Percentiles rank a stretch among this genome's conserved stretches.
phyloP scores from a whole-genome alignment of 257 asterid genomes.

The Gentiana straminea region DNA sequence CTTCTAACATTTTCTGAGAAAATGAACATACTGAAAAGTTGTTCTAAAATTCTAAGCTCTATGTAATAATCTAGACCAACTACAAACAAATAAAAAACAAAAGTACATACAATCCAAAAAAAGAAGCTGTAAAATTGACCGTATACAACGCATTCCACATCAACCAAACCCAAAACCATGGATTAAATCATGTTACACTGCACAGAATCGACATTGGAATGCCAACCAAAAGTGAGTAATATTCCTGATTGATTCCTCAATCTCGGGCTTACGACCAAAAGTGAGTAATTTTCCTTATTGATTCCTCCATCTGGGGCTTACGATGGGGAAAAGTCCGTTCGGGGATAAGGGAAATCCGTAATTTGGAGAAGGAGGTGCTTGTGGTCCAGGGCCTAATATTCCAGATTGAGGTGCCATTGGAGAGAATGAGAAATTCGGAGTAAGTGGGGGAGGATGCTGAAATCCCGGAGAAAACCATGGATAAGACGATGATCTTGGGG shows the following conservation, averaged over 20 bases:
- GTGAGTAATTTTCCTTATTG: slow-evolving; percentile 39
- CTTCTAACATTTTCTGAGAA: slow-evolving; percentile 7
- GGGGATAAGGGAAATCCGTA: slow-evolving; percentile 83
- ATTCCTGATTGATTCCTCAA: slow-evolving; percentile 63
- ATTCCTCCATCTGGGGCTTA: slow-evolving; percentile 90
- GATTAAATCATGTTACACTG: slow-evolving; percentile 10
- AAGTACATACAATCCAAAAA: slow-evolving; percentile 8
- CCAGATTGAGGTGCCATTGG: slow-evolving; percentile 54
- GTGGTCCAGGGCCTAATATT: slow-evolving; percentile 72
- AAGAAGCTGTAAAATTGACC: slow-evolving; percentile 20
- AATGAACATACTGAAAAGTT: slow-evolving; percentile 11
- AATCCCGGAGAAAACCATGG: slow-evolving; percentile 79
- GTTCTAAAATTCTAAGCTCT: slow-evolving; percentile 12
- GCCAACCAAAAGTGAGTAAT: slow-evolving; percentile 26
- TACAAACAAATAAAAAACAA: slow-evolving; percentile 17
- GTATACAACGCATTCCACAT: slow-evolving; percentile 19
- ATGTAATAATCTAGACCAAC: slow-evolving; percentile 9
- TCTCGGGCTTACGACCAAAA: slow-evolving; percentile 48
- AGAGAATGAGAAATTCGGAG: slow-evolving; percentile 70
- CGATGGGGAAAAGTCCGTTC: slow-evolving; percentile 52
- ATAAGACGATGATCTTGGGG: slow-evolving; percentile 71
- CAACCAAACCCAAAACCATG: slow-evolving; percentile 15
- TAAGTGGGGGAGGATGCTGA: slow-evolving; percentile 54
- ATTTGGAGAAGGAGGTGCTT: slow-evolving; percentile 81
- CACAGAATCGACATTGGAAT: slow-evolving; percentile 13